These are phyloP conservation scores for Artemisia annua DNA, from an alignment of 129 eudicot genomes.

Conservation along the genomic window DNA sequence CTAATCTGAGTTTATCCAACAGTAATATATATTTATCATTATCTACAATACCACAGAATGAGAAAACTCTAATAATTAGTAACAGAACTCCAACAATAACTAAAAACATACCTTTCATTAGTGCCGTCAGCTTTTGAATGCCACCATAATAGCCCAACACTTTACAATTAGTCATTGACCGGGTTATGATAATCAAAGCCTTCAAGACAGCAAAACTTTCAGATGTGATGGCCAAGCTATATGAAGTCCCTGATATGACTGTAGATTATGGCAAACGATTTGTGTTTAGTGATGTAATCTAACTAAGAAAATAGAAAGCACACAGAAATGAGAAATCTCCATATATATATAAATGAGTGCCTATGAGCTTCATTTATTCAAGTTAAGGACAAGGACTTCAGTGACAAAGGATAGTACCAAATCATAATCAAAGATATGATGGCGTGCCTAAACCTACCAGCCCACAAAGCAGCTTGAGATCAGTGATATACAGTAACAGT, in stretches of 20 bases:
- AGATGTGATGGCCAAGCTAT: constrained; percentile 43
- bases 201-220: constrained; percentile 79
- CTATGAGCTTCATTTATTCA: constrained; percentile 13
- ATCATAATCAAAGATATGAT: no score
- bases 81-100: not conserved
- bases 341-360: constrained; percentile 15
- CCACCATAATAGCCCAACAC: constrained; percentile 92
- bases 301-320: constrained; percentile 15
- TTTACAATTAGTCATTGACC: constrained; percentile 84
- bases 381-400: constrained; percentile 4
- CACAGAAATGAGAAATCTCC: constrained; percentile 8
- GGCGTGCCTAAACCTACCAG: no score
- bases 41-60: no score
- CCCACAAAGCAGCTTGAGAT: no score
- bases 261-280: constrained; percentile 37
- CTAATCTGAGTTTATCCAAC: no score
- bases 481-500: no score
- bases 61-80: no score
- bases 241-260: constrained; percentile 49
- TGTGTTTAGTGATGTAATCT: constrained; percentile 33
- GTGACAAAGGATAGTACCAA: not conserved
- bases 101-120: constrained; percentile 73
- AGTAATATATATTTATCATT: no score
- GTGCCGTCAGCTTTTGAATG: constrained; percentile 81
- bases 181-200: constrained; percentile 68